These are phyloP conservation scores for Penicillium polonicum DNA, from an alignment of 2,329 filamentous ascomycete species.

Conservation along the genomic window DNA sequence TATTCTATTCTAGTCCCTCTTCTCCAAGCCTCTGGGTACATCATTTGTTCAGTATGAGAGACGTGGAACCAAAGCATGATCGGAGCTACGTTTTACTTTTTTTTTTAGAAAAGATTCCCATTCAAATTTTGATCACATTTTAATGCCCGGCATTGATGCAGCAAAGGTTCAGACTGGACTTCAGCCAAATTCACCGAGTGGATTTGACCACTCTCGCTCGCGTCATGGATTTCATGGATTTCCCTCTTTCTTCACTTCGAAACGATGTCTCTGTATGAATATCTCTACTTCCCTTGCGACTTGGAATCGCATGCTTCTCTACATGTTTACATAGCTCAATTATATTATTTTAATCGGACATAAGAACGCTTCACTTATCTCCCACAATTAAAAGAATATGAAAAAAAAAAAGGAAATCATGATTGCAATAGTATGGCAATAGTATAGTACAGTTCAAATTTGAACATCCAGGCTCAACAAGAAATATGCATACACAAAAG, in stretches of 20 bases:
- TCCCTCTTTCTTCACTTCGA: constrained; percentile 2
- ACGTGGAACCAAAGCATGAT: constrained; percentile 34
- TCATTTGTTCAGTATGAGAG: constrained; percentile 73
- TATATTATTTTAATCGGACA: constrained; percentile 20
- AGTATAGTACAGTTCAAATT: constrained; percentile 24
- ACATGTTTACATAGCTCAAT: constrained; percentile 16
- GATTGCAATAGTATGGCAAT: constrained; percentile 15
- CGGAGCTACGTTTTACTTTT: neutral
- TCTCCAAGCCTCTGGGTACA: constrained; percentile 70
- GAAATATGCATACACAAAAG: constrained; percentile 20
- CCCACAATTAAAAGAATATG: neutral
- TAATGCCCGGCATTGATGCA: constrained; percentile 7
- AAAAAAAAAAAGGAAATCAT: neutral
- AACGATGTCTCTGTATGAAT: constrained; percentile 21
- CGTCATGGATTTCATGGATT: too few species aligned
- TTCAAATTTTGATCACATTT: constrained; percentile 1
- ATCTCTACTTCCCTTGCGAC: constrained; percentile 10
- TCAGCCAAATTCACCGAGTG: neutral
- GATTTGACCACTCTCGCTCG: neutral
- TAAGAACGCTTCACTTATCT: neutral
- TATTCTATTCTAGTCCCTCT: constrained; percentile 51
- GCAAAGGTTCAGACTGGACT: neutral
- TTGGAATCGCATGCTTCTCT: neutral
- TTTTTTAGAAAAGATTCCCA: neutral
- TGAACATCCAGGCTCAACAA: constrained; percentile 15